Evolutionary conservation across 225 moss, liverwort and hornwort species (phyloP), one percentile per base, ranked within the genome.

Genomic region (Antitrichia curtipendula): DNA sequence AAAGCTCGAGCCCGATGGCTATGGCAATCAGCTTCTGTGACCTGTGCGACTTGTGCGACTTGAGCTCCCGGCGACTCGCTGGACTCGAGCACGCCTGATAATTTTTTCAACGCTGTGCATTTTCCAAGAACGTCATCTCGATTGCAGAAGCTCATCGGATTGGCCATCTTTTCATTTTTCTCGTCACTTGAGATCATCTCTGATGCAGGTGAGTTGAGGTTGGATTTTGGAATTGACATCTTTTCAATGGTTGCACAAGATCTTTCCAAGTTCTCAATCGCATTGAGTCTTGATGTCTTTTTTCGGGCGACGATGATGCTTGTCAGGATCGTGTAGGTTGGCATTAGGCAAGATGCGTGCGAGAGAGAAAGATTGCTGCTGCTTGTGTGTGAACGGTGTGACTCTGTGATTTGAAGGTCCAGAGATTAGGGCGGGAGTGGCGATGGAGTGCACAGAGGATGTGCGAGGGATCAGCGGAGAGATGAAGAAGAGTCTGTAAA

Each of bases 361-460:
- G 65, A 41, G 69, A 50, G 74, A 40, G 68, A 41, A 15, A 69
- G 69, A 88, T 69, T 56, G 62, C 71, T 78, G 82, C 32, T 84
- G 78, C 57, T 36, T 85, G 82, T 49, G 28, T 75, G 75, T 89
- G 83, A 74, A 63, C 22, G 58, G 73, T 78, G 53, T 87, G 80
- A 80, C 85, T 78, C 15, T 79, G 71, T 70, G 64, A 43, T 78
- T 72, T 59, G 50, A 66, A 75, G 85, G 75, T 78, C 40, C 56
- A 32, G 40, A 83, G 86, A 62, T 83, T 90, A 89, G 91, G 90
- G 90, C 75, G 81, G 74, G 85, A 78, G 78, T 49, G 84, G 84
- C 61, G 84, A 89, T 84, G 91, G 87, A 89, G 88, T 66, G 92
- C 82, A 82, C 81, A 58, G 89, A 43, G 81, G 90, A 90, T 82